These are phyloP conservation scores for Saccharum hybrid DNA, from an alignment of 202 grass and related monocot genomes.

Conservation along the genomic window DNA sequence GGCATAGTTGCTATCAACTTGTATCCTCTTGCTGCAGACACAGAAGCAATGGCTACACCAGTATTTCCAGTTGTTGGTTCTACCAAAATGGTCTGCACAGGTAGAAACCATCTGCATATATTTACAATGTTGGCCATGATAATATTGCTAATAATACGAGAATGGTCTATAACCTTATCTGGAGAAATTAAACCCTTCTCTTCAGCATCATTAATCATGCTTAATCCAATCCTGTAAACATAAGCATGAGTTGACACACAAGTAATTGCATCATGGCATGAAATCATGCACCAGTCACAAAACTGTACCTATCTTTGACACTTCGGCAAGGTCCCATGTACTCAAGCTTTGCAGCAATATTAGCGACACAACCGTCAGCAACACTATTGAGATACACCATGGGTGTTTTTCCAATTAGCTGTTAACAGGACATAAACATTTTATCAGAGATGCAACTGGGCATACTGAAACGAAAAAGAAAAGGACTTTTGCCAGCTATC, in stretches of 20 bases:
- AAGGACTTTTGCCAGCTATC: not conserved
- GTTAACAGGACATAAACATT: constrained; percentile 30
- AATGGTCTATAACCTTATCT: constrained; percentile 54
- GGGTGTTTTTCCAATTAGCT: constrained; percentile 91
- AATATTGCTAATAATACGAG: constrained; percentile 27
- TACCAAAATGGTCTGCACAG: constrained; percentile 81
- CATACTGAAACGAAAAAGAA: not conserved
- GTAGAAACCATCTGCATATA: constrained; percentile 28
- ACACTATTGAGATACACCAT: constrained; percentile 97
- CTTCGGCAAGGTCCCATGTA: constrained; percentile 91
- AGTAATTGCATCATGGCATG: constrained; percentile 3
- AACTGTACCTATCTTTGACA: constrained; percentile 82
- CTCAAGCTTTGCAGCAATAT: constrained; percentile 89
- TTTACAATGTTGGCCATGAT: constrained; percentile 31
- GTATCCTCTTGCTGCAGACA: constrained; percentile 93
- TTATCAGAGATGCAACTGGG: constrained; percentile 28
- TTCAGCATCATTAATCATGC: constrained; percentile 97
- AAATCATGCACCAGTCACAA: constrained; percentile 19
- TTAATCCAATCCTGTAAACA: constrained; percentile 72
- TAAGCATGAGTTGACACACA: constrained; percentile 33
- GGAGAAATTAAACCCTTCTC: constrained; percentile 81
- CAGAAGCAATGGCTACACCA: constrained; percentile 71
- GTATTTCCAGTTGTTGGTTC: constrained; percentile 96
- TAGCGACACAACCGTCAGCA: constrained; percentile 79
- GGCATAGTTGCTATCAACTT: constrained; percentile 89